A percentile compares a stretch with the other conserved stretches of the same genome.
phyloP scores from a whole-genome alignment of 345 rosid species.

The Barbarea vulgaris region DNA sequence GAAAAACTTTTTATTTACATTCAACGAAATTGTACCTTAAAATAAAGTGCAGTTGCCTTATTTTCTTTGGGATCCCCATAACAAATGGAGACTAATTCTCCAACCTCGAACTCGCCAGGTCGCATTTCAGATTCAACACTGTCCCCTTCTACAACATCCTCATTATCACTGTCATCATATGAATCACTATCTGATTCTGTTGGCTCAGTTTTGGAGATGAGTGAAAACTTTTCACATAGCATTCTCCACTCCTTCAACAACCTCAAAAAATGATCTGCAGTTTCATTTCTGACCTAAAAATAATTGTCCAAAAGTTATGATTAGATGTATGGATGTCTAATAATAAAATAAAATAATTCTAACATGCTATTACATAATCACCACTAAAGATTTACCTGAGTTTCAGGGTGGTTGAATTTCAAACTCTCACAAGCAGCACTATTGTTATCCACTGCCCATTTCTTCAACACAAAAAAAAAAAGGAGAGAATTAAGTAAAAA shows the following conservation, averaged over 20 bases:
- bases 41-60: conserved; percentile 15
- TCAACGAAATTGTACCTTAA: conserved; percentile 17
- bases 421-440: not conserved
- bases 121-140: conserved; percentile 9
- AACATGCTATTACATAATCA: no score
- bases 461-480: no score
- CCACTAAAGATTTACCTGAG: not conserved
- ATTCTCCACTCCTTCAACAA: not conserved
- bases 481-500: no score
- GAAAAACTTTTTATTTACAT: not conserved
- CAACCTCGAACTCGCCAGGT: conserved; percentile 35
- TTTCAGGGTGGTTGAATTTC: not conserved
- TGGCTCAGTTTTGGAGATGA: not conserved
- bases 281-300: not conserved
- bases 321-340: no score
- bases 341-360: no score
- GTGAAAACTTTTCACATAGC: not conserved
- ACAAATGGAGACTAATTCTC: conserved; percentile 14
- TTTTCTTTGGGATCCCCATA: conserved; percentile 33
- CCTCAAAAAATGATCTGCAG: not conserved
- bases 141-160: conserved; percentile 22
- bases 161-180: not conserved
- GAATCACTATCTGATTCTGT: not conserved
- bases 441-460: not conserved
- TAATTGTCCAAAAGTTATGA: not conserved